phyloP scores from a whole-genome alignment of 164 flowering plant genomes.

The Paratinospora sagittata region DNA sequence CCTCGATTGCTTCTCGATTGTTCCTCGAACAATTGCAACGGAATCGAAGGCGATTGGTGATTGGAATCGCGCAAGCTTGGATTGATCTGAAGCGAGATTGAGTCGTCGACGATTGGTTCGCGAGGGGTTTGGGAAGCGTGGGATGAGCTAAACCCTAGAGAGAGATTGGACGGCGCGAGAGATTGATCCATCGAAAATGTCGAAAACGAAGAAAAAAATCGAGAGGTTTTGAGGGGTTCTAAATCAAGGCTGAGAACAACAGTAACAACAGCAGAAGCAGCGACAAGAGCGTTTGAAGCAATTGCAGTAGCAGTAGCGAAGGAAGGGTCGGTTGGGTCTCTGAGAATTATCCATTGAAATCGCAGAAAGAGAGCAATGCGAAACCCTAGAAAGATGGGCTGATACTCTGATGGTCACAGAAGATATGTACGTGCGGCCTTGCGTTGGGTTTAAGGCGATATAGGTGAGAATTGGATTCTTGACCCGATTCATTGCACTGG shows the following conservation, averaged over 20 bases:
- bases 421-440: too few relatives aligned
- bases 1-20: constrained; percentile 16
- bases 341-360: constrained; percentile 27
- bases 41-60: constrained; percentile 22
- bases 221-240: not conserved
- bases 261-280: constrained; percentile 41
- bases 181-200: constrained; percentile 37
- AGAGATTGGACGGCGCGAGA: constrained; percentile 33
- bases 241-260: constrained; percentile 15
- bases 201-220: not conserved
- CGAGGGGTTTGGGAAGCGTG: constrained; percentile 22
- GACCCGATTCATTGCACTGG: too few relatives aligned
- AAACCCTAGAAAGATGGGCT: constrained; percentile 4
- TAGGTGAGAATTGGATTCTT: too few relatives aligned
- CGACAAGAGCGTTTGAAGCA: constrained; percentile 27
- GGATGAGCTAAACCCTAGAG: constrained; percentile 37
- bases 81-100: constrained; percentile 37
- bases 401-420: not conserved
- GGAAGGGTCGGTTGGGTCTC: not conserved
- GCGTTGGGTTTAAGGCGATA: too few relatives aligned
- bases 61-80: constrained; percentile 26
- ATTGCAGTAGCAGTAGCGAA: constrained; percentile 28
- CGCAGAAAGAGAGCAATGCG: constrained; percentile 6
- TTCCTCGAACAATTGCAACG: constrained; percentile 43
- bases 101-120: constrained; percentile 26